Base-by-base conservation (phyloP, 1,284 basidiomycete species). In the Coniophora puteana region DNA sequence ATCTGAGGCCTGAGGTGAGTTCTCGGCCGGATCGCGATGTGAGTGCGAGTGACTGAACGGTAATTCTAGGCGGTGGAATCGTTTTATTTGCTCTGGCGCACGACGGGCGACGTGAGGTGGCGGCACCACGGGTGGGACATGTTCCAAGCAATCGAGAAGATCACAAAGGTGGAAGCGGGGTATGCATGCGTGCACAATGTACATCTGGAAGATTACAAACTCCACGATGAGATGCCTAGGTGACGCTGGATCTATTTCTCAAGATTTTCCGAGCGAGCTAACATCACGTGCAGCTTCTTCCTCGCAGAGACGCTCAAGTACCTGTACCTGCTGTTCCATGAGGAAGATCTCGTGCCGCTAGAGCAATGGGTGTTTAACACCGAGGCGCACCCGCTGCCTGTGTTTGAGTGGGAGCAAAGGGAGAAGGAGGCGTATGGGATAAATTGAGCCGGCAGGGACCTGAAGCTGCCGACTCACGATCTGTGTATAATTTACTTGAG, bases 341-440 rank as follows among this genome's bases (percentile, higher is more conserved):
- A 80, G 33, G 69, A 75, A 26, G 78, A 80, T 36, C 58, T 72
- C 2, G 48, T 89, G 37, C 79, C 84, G 8, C 61, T 90, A 32
- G 78, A 85, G 47, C 62, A 75, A 47, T 91, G 84, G 78, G 85
- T 91, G 23, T 84, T 93, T 58, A 93, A 91, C 57, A 93, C 90
- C 4, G 91, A 91, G 61, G 87, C 86, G 4, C 88, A 91, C 53
- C 80, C 85, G 1, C 63, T 90, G 7, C 87, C 86, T 4, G 67
- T 86, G n/a, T 87, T 89, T 52, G 57, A 73, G 39, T 88, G 81
- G 84, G 74, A 70, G 12, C 52, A 59, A 32, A 57, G 63, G 45
- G 76, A 82, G 54, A 69, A 64, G 40, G 49, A 54, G 41, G 54
- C 51, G 39, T 74, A 72, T 51, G 57, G 57, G 25, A 59, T 68